Base-by-base conservation (phyloP, 257 asterid genomes). In the Schizonepeta tenuifolia region DNA sequence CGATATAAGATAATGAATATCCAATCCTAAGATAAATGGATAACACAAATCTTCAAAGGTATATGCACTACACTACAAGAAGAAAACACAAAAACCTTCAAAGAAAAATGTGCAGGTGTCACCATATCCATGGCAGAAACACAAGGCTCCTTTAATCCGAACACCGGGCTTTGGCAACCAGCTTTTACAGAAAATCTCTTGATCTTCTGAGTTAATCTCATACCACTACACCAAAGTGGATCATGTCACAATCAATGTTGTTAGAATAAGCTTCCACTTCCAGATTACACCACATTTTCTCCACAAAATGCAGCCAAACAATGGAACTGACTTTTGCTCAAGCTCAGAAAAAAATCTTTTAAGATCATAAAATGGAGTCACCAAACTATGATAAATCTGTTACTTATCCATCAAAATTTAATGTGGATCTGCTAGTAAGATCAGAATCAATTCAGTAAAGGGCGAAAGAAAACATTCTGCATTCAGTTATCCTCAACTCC, bases 41-140 rank as follows among this genome's bases (percentile, higher is more conserved):
- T 46, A 5, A 21, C 43, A 38, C 2, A 38, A 38, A 38, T 38
- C 43, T 7, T 36, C 2, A 7, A 36, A 7, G 9, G 9, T 38
- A 8, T 7, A 38, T 38, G 11, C 12, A 2, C 36, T 31, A 31
- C 11, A 38, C 43, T 7, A 38, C 43, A 38, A 38, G 41, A n/a
- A 49, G 11, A 67, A 31, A 58, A 18, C 46, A 43, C 17, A n/a
- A 81, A 94, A 81, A 94, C 99, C 99, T 88, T 94, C 99, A 71
- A 94, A 94, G 96, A 94, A 94, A 84, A 94, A 94, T 1, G 99
- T 94, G 89, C 99, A 94, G 67, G 99, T 94, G 79, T 94, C 99
- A 22, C 99, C 99, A 74, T 94, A 94, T 78, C 98, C 99, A 71
- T 94, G 99, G 74, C 96, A 91, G 80, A 94, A 94, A 66, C 90